These are phyloP conservation scores for Puccinia triticina DNA, from an alignment of 1,284 basidiomycete species.

Conservation along the genomic window DNA sequence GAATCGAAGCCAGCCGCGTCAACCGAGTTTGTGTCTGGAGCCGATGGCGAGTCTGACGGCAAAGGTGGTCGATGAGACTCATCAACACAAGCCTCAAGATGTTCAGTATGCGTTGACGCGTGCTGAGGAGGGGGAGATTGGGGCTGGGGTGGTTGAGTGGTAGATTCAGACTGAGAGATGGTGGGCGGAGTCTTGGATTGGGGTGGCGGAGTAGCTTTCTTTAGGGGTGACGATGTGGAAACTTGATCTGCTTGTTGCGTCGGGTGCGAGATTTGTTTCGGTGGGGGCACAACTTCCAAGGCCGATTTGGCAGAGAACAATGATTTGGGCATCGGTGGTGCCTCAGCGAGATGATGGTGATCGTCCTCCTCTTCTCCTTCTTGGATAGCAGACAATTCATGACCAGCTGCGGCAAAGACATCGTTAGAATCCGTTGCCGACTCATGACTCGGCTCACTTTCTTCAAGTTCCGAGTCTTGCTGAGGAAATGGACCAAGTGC, in stretches of 20 bases:
- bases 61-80: constrained; percentile 5
- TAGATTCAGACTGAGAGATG: background rate
- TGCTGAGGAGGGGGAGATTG: background rate
- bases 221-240: background rate
- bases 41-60: constrained; percentile 18
- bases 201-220: background rate
- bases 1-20: background rate
- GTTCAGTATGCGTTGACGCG: background rate
- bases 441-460: constrained; percentile 10
- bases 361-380: constrained; percentile 52
- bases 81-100: constrained; percentile 7
- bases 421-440: constrained; percentile 29
- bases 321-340: constrained; percentile 8
- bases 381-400: constrained; percentile 52
- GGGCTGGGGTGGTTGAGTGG: background rate
- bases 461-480: background rate
- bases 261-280: background rate
- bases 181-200: background rate
- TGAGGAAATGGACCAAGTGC: background rate
- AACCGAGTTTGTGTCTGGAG: constrained; percentile 22
- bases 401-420: constrained; percentile 33
- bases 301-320: background rate
- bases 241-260: background rate
- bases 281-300: background rate
- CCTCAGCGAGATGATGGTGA: background rate